These are phyloP conservation scores for Blastocystis sp. DNA, from an alignment of 352 stramenopile genomes.

Conservation along the genomic window DNA sequence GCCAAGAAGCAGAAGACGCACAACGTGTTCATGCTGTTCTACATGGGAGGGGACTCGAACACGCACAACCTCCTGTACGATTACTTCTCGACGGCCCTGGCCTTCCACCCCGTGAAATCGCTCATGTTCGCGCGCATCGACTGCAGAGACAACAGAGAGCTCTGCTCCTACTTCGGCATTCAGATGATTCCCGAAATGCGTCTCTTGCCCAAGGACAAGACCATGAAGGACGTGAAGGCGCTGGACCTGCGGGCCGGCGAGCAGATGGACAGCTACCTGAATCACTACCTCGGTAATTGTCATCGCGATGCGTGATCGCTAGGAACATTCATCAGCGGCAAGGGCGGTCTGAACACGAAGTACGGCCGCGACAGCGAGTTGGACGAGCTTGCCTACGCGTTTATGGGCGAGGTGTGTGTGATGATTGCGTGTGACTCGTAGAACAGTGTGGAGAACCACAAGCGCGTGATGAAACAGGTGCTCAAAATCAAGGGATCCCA, in stretches of 20 bases:
- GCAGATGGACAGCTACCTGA: conserved; percentile 35
- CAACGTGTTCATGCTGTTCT: conserved; percentile 39
- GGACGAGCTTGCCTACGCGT: conserved; percentile 12
- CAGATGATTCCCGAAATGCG: conserved; percentile 32
- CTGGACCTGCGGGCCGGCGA: conserved; percentile 1
- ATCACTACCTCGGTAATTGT: not conserved
- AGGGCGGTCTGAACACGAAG: conserved; percentile 26
- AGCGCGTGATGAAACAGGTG: conserved; percentile 39
- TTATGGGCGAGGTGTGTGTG: conserved; percentile 20
- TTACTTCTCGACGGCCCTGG: conserved; percentile 5
- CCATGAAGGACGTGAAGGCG: not conserved
- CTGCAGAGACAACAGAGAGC: not conserved
- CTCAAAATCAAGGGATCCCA: conserved; percentile 1
- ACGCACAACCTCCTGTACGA: not conserved
- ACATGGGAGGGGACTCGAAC: not conserved
- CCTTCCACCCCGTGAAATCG: conserved; percentile 29
- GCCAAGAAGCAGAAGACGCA: not conserved
- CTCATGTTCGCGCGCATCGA: conserved; percentile 32
- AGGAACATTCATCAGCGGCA: conserved; percentile 28
- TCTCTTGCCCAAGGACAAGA: not conserved
- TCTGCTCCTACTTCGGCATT: conserved; percentile 15
- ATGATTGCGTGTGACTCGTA: not conserved
- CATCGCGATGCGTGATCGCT: not conserved
- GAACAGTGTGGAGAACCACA: not conserved
- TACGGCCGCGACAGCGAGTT: conserved; percentile 29